These are phyloP conservation scores for Allomyces macrogynus DNA, from an alignment of 192 early-diverging fungal species.

Conservation along the genomic window DNA sequence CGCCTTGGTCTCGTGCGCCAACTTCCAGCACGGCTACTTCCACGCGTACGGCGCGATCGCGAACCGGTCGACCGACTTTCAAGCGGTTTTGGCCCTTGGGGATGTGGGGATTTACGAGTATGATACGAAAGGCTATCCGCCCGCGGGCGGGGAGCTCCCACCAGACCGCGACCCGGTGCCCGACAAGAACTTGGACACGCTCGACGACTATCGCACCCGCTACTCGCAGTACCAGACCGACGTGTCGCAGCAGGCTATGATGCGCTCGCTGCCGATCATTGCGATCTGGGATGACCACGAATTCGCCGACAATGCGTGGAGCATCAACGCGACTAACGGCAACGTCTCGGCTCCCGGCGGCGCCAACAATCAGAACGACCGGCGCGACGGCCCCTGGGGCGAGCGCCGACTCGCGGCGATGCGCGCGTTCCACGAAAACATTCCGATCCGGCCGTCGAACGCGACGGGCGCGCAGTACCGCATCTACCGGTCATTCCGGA, in stretches of 20 bases:
- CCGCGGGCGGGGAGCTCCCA: slow-evolving; percentile 7
- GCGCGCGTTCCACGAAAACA: slow-evolving; percentile 22
- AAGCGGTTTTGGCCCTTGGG: slow-evolving; percentile 17
- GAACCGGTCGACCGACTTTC: slow-evolving; percentile 6
- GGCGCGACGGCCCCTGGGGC: slow-evolving; percentile 6
- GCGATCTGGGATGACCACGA: slow-evolving; percentile 22
- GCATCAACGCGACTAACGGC: slow-evolving; percentile 2
- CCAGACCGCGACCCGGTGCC: slow-evolving; percentile 17
- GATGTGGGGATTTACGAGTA: slow-evolving; percentile 26
- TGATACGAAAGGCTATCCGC: slow-evolving; percentile 7
- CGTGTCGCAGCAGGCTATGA: slow-evolving; percentile 11
- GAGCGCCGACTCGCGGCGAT: slow-evolving; percentile 10
- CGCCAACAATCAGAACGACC: not conserved
- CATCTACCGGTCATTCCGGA: slow-evolving; percentile 19
- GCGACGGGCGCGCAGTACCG: slow-evolving; percentile 1
- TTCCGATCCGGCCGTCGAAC: slow-evolving; percentile 12
- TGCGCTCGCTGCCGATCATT: slow-evolving; percentile 11
- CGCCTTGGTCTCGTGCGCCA: slow-evolving; percentile 16
- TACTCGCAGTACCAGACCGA: slow-evolving; percentile 21
- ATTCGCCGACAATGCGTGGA: slow-evolving; percentile 16
- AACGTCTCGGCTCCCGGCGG: slow-evolving; percentile 3
- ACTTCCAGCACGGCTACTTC: slow-evolving; percentile 16
- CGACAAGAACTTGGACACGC: slow-evolving; percentile 7
- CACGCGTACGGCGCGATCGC: slow-evolving; percentile 15
- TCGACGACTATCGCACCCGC: slow-evolving; percentile 16